Evolutionary conservation across 1,139 yeast genomes (phyloP), one percentile per base, ranked within the genome.

Genomic region (Magnusiomyces starmeri): DNA sequence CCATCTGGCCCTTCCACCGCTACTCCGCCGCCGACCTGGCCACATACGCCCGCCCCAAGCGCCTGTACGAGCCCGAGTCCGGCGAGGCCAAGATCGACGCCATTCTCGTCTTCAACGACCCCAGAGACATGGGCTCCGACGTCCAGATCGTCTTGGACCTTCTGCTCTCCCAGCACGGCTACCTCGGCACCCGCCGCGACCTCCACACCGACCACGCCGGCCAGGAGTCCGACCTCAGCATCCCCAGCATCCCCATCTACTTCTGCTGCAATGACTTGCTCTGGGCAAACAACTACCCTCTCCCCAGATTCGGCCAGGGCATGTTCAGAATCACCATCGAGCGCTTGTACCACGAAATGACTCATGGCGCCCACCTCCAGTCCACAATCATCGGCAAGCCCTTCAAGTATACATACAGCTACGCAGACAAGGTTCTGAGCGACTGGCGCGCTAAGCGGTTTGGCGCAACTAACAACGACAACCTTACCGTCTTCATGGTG

Each of bases 301-400:
- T 83, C 54, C 89, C 96, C 16, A 75, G 98, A 54, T 86, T 87
- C 63, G 97, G 97, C 3, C 96, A 89, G 70, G 97, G 97, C 25
- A 95, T 94, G 1, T 83, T 87, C 61, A 74, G 94, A 54, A 76
- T 80, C 52, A 72, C 80, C 46, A 71, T 85, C 4, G 85, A 84
- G 61, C 70, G 79, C 4, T 68, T 90, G 49, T 88, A 86, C 64
- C 68, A 74, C 44, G 79, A 79, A 50, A 65, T 77, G 45, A 83
- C 85, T 48, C 75, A 78, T n/a, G 70, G 73, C 8, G 65, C 70
- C 43, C 63, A 68, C 9, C 70, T 89, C 54, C 70, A 77, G 46
- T 77, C 80, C 54, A 75, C 81, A 2, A 77, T 85, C 4, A 73
- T 88, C 61, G 98, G 98, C 21, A 92, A 92, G 65, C 97, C 97